Base-by-base conservation (phyloP, 2,329 filamentous ascomycete species). In the Trichoderma koningii region DNA sequence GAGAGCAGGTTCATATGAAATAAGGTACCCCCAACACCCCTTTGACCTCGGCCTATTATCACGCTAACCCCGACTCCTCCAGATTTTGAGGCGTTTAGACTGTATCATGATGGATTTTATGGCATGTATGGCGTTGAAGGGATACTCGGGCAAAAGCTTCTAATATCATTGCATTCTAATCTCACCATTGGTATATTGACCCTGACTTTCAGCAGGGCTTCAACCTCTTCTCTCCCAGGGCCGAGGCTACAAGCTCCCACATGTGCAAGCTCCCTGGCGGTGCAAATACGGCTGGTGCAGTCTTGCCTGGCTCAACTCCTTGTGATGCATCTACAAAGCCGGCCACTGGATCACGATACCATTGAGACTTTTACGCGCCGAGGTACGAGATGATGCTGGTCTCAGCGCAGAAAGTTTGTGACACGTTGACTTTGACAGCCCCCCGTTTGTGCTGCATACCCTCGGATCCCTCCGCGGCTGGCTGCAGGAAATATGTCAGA, bases 1-100 rank as follows among this genome's bases (percentile, higher is more conserved):
- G 19, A 88, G 94, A 70, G 95, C 94, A 17, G 95, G 95, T 30
- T 97, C 93, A 77, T 99, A 99, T 78, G 95, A 99, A 80, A 97
- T 99, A 76, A 85, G 93, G 89, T 96, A 70, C n/a, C 45, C 5
- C 23, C 6, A 41, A 14, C 21, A 23, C 21, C 21, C 7, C 44
- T n/a, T 6, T 7, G 30, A 53, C 14, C 47, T 6, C 41, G 4
- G 28, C 28, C 28, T 7, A 26, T 7, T 34, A 30, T 3, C 5
- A 21, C 30, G 47, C 62, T 67, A 72, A 71, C 73, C 23, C 17
- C 17, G 6, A 3, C 3, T 10, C 48, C n/a, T 6, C 7, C 64
- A 78, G 76, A 70, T 78, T 78, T 72, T 78, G 71, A 63, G 48
- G 50, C 12, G 26, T 76, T 67, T 51, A 44, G 42, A 44, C 44